A percentile compares a stretch with the other conserved stretches of the same genome.
Evolutionary conservation across 2,329 filamentous ascomycete species (phyloP).

Genomic region (Stenocarpella maydis): DNA sequence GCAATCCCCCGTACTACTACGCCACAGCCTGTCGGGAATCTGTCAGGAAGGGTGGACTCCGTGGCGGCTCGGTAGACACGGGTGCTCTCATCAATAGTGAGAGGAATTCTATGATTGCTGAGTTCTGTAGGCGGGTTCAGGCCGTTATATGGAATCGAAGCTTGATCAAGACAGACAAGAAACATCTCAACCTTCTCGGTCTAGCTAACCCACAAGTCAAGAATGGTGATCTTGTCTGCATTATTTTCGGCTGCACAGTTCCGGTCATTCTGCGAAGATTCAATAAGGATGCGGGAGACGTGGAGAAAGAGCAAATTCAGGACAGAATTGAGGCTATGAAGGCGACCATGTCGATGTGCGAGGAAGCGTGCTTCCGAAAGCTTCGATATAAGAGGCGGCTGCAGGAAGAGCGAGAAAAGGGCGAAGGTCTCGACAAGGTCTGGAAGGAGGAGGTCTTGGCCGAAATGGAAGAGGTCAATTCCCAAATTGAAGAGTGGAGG

Average conservation of each 20-base stretch:
- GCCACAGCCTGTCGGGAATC: constrained; percentile 40
- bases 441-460: background rate
- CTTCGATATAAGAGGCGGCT: background rate
- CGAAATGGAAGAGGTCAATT: background rate
- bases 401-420: background rate
- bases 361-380: constrained; percentile 14
- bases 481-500: background rate
- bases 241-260: constrained; percentile 40
- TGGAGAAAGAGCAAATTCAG: background rate
- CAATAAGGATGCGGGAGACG: background rate
- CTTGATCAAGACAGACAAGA: constrained; percentile 37
- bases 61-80: constrained; percentile 38
- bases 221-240: constrained; percentile 38
- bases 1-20: constrained; percentile 41
- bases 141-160: constrained; percentile 42
- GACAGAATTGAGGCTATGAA: background rate
- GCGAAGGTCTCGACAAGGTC: background rate
- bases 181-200: constrained; percentile 28
- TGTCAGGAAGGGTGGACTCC: constrained; percentile 38
- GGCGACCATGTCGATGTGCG: background rate
- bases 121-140: constrained; percentile 41
- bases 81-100: constrained; percentile 41
- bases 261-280: constrained; percentile 37
- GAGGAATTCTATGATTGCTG: constrained; percentile 41
- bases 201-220: constrained; percentile 31